Conservation (phyloP, 2,329 filamentous ascomycete species). For the Clarireedia hainanense region DNA sequence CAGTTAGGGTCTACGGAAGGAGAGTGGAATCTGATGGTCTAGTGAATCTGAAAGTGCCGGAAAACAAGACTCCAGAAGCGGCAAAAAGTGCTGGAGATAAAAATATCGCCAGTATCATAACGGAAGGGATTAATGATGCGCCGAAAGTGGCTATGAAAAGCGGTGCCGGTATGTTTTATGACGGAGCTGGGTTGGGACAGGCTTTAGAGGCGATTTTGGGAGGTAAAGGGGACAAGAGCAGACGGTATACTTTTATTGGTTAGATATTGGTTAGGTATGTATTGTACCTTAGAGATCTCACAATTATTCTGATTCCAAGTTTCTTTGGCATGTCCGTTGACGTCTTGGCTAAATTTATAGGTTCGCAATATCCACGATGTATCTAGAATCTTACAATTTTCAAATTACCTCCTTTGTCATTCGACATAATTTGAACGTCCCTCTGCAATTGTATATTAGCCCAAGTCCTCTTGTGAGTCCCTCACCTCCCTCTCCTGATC, state of each 20-base stretch:
- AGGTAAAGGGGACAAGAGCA: conserved; percentile 40
- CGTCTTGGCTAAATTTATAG: background rate
- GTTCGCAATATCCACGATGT: too few species aligned
- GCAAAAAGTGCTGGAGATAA: background rate
- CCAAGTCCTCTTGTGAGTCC: too few species aligned
- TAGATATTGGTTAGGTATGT: background rate
- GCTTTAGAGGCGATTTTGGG: conserved; percentile 73
- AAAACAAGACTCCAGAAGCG: background rate
- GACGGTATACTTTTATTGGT: conserved; percentile 48
- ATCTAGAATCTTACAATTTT: too few species aligned
- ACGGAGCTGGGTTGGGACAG: conserved; percentile 64
- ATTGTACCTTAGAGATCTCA: background rate
- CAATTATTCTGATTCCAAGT: background rate
- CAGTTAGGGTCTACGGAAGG: conserved; percentile 68
- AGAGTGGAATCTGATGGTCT: conserved; percentile 36
- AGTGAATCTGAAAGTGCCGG: conserved; percentile 15
- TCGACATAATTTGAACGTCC: too few species aligned
- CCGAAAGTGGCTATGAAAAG: conserved; percentile 14
- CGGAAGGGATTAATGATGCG: background rate
- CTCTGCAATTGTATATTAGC: too few species aligned
- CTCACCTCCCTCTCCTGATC: too few species aligned
- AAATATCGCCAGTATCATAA: background rate
- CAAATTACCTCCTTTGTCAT: too few species aligned
- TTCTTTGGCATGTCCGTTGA: background rate
- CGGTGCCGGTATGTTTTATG: conserved; percentile 57